These are phyloP conservation scores for Parathielavia appendiculata DNA, from an alignment of 495 filamentous ascomycete genomes.

Conservation along the genomic window DNA sequence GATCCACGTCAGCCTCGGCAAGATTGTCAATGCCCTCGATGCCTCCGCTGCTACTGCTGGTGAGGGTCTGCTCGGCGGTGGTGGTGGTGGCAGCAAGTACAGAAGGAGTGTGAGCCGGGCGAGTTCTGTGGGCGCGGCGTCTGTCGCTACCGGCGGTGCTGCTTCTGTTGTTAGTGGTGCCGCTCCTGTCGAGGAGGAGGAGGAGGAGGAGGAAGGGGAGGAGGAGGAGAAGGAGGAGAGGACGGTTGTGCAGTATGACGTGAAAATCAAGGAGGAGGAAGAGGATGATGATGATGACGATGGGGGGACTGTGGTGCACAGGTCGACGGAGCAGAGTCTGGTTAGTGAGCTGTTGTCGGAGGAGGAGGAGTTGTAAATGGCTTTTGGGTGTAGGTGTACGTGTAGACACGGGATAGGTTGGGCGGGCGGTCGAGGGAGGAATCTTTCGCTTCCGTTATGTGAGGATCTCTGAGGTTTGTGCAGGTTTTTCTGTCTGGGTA, in stretches of 20 bases:
- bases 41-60: conserved; percentile 39
- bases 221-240: not conserved
- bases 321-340: conserved; percentile 16
- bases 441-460: not conserved
- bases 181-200: conserved; percentile 1
- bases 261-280: not conserved
- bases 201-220: conserved; percentile 3
- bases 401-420: not conserved
- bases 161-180: too few relatives aligned
- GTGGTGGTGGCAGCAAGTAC: conserved; percentile 17
- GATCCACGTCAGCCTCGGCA: conserved; percentile 61
- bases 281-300: conserved; percentile 16
- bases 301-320: conserved; percentile 12
- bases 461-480: conserved; percentile 5
- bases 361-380: conserved; percentile 26
- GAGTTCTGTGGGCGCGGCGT: conserved; percentile 24
- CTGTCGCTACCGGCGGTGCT: conserved; percentile 16
- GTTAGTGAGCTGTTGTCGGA: conserved; percentile 46
- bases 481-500: conserved; percentile 1
- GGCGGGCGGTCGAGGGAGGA: not conserved
- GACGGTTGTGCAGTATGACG: conserved; percentile 4
- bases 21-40: conserved; percentile 54
- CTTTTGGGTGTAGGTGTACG: not conserved
- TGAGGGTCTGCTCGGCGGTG: conserved; percentile 6
- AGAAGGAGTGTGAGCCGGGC: conserved; percentile 37